Evolutionary conservation across 1,139 yeast species (phyloP).

Genomic region (Hemisphaericaspora lyxosophila): DNA sequence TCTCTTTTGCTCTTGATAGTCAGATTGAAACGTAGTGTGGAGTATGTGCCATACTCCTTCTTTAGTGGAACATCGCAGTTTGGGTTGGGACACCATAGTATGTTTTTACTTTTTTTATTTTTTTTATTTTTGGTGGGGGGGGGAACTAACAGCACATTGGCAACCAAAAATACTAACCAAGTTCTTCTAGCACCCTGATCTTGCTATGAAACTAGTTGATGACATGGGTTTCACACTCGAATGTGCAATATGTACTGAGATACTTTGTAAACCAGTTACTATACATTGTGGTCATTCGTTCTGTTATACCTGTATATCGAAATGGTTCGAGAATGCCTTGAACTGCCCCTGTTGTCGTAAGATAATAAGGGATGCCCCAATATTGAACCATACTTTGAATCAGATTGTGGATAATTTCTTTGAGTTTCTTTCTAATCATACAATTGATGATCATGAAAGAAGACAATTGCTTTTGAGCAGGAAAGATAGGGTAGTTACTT

Average conservation of each 20-base stretch:
- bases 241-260: slow-evolving; percentile 42
- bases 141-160: no score
- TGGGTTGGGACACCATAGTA: background rate
- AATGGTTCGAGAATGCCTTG: slow-evolving; percentile 47
- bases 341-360: slow-evolving; percentile 57
- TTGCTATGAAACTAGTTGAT: background rate
- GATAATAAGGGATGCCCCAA: slow-evolving; percentile 40
- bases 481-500: background rate
- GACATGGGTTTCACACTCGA: slow-evolving; percentile 21
- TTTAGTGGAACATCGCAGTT: background rate
- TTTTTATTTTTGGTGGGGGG: background rate
- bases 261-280: slow-evolving; percentile 43
- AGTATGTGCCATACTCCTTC: background rate
- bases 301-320: slow-evolving; percentile 45
- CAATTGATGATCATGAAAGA: slow-evolving; percentile 1
- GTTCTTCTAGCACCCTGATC: background rate
- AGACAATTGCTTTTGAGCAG: background rate
- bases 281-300: slow-evolving; percentile 43
- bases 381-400: slow-evolving; percentile 40
- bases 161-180: slow-evolving; percentile 4
- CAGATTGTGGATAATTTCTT: slow-evolving; percentile 23
- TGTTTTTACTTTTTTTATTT: background rate
- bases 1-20: background rate
- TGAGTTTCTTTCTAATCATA: slow-evolving; percentile 1
- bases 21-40: background rate